phyloP scores from a whole-genome alignment of 805 yeast genomes.

The Ogataea wickerhamii region DNA sequence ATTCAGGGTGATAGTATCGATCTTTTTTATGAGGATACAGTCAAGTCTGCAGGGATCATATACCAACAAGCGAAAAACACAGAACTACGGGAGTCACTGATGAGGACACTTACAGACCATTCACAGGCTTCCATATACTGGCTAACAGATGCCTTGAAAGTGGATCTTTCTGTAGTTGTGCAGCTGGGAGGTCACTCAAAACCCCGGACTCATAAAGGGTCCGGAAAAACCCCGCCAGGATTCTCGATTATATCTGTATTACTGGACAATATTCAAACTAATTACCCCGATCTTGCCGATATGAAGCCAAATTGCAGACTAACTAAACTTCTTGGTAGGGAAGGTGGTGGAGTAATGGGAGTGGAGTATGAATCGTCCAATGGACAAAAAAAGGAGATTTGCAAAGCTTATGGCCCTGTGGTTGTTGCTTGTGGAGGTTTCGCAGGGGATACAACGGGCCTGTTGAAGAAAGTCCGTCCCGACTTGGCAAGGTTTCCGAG shows the following conservation, averaged over 20 bases:
- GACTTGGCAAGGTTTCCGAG: slow-evolving; percentile 54
- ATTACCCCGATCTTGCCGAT: slow-evolving; percentile 37
- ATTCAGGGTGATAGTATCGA: slow-evolving; percentile 46
- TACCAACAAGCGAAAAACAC: slow-evolving; percentile 40
- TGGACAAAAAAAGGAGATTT: slow-evolving; percentile 12
- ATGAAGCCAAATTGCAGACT: slow-evolving; percentile 35
- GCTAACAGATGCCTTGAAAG: slow-evolving; percentile 56
- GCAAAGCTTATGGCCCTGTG: slow-evolving; percentile 48
- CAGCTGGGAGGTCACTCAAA: slow-evolving; percentile 80
- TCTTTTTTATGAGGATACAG: slow-evolving; percentile 61
- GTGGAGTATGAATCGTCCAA: slow-evolving; percentile 32
- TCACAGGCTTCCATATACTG: slow-evolving; percentile 69
- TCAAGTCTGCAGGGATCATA: slow-evolving; percentile 48
- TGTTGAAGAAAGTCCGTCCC: slow-evolving; percentile 54
- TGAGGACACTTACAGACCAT: slow-evolving; percentile 55
- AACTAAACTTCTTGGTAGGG: slow-evolving; percentile 36
- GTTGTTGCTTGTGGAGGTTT: slow-evolving; percentile 64
- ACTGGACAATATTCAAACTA: slow-evolving; percentile 45
- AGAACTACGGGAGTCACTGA: slow-evolving; percentile 48
- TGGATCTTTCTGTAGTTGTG: slow-evolving; percentile 66
- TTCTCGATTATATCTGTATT: slow-evolving; percentile 59
- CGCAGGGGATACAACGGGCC: slow-evolving; percentile 55
- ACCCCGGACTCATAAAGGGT: slow-evolving; percentile 79
- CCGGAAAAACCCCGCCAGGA: slow-evolving; percentile 61
- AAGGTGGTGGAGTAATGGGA: slow-evolving; percentile 20